These are phyloP conservation scores for Achaetomium macrosporum DNA, from an alignment of 2,329 filamentous ascomycete genomes.

Conservation along the genomic window DNA sequence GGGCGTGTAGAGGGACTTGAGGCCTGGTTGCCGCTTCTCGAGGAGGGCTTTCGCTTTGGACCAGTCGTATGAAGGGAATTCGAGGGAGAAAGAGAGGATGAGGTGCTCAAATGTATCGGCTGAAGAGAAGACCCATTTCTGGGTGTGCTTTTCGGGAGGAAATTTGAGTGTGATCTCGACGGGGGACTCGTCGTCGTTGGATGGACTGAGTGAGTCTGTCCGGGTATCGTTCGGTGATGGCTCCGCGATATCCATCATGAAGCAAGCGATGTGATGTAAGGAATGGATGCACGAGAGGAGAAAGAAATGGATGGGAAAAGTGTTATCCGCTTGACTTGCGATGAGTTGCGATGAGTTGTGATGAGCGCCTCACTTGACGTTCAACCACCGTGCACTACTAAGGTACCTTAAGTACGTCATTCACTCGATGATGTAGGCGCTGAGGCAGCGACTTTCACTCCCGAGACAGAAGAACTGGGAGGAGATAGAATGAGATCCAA, in stretches of 20 bases:
- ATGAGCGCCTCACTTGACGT: no score
- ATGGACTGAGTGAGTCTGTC: not conserved
- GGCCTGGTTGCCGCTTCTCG: conserved; percentile 12
- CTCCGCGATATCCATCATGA: no score
- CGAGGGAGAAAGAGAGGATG: conserved; percentile 9
- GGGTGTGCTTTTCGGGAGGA: conserved; percentile 18
- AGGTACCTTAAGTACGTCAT: no score
- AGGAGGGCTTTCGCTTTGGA: conserved; percentile 26
- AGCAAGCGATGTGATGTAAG: not conserved
- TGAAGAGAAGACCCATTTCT: conserved; percentile 15
- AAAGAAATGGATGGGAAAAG: not conserved
- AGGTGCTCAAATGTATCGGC: conserved; percentile 17
- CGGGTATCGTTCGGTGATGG: not conserved
- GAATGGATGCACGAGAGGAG: not conserved
- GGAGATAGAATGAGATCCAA: not conserved
- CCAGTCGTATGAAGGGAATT: conserved; percentile 21
- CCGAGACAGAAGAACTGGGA: no score
- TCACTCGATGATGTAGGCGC: no score
- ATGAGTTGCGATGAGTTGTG: no score
- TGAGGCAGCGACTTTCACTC: no score
- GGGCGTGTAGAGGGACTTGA: conserved; percentile 26
- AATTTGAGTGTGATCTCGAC: conserved; percentile 21
- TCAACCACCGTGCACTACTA: no score
- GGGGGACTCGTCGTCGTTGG: conserved; percentile 4
- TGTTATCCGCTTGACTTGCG: no score